Conservation (phyloP, 2,329 filamentous ascomycete genomes). For the Pezicula radicicola region DNA sequence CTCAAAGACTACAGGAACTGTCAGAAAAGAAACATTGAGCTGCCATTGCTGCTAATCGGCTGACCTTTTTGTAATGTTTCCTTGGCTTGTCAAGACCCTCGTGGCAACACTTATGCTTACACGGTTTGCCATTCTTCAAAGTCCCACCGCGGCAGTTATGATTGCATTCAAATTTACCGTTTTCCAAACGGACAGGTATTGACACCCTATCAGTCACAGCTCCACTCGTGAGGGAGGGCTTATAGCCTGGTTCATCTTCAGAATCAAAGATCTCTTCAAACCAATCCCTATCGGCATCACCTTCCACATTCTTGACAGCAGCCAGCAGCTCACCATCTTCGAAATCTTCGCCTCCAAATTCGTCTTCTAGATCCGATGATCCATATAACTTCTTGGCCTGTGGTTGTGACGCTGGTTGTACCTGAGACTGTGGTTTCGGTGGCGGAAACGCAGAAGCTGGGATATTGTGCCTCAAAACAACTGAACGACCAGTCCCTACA, state of each 20-base stretch:
- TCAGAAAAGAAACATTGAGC: background rate
- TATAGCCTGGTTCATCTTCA: slow-evolving; percentile 36
- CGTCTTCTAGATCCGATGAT: slow-evolving; percentile 7
- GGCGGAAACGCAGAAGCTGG: slow-evolving; percentile 30
- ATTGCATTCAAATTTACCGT: slow-evolving; percentile 73
- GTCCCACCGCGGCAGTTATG: slow-evolving; percentile 55
- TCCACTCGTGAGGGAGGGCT: background rate
- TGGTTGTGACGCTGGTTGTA: background rate
- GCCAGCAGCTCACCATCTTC: slow-evolving; percentile 40
- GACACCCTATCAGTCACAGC: background rate
- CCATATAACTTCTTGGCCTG: background rate
- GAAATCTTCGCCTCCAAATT: slow-evolving; percentile 30
- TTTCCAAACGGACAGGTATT: slow-evolving; percentile 52
- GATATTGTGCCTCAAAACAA: slow-evolving; percentile 25
- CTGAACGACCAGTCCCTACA: slow-evolving; percentile 49
- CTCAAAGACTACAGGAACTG: background rate
- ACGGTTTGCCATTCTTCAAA: slow-evolving; percentile 40
- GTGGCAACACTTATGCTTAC: slow-evolving; percentile 71
- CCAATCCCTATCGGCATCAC: slow-evolving; percentile 35
- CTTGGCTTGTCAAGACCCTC: slow-evolving; percentile 65
- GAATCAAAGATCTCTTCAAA: slow-evolving; percentile 53
- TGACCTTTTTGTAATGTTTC: slow-evolving; percentile 15
- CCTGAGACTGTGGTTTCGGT: background rate
- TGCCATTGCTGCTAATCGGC: slow-evolving; percentile 2
- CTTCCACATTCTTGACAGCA: slow-evolving; percentile 23